phyloP scores from a whole-genome alignment of 257 asterid genomes.

The Solanum infundibuliforme region DNA sequence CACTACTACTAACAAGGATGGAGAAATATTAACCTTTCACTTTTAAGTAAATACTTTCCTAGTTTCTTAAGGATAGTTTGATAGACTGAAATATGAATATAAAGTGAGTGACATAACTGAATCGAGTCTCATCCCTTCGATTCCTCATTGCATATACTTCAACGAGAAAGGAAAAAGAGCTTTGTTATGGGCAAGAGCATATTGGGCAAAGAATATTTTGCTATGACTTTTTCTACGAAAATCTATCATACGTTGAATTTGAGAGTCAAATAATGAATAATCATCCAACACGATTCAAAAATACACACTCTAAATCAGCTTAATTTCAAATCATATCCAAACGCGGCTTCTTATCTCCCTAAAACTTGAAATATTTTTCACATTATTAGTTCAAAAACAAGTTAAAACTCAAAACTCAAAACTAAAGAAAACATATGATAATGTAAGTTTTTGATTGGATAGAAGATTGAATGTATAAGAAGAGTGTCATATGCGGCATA shows the following conservation, averaged over 20 bases:
- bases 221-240: too few relatives aligned
- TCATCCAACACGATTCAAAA: neutral
- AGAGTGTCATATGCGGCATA: neutral
- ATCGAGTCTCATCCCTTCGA: neutral
- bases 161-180: neutral
- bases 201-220: neutral
- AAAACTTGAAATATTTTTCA: neutral
- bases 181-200: accelerated
- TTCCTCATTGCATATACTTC: neutral
- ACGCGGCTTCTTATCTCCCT: neutral
- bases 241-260: too few relatives aligned
- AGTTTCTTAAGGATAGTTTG: neutral
- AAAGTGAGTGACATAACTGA: neutral
- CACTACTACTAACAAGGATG: neutral
- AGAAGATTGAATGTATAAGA: neutral
- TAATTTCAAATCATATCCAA: neutral
- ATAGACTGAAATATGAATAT: neutral
- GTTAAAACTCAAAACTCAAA: neutral
- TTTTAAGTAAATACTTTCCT: neutral
- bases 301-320: neutral
- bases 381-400: neutral
- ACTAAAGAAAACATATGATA: neutral
- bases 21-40: neutral
- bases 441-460: neutral
- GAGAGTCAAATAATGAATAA: too few relatives aligned